These are phyloP conservation scores for Candida ascalaphidarum DNA, from an alignment of 805 yeast genomes.

Conservation along the genomic window DNA sequence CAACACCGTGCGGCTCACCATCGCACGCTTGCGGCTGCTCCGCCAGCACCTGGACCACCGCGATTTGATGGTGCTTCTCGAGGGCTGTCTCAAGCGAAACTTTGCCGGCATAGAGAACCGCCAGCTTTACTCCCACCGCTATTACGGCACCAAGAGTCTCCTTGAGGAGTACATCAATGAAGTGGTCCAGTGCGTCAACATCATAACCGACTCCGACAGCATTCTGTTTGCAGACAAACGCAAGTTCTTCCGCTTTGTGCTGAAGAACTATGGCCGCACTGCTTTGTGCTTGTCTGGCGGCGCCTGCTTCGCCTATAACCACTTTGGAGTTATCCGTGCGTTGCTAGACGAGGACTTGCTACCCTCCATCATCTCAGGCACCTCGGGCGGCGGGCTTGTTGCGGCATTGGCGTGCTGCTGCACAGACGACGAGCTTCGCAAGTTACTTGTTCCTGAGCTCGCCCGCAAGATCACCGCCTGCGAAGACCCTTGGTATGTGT, in stretches of 20 bases:
- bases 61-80: constrained; percentile 47
- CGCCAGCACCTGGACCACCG: constrained; percentile 19
- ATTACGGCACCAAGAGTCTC: constrained; percentile 63
- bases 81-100: constrained; percentile 60
- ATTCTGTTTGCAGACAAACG: constrained; percentile 36
- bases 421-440: constrained; percentile 55
- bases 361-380: constrained; percentile 67
- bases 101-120: constrained; percentile 77
- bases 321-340: constrained; percentile 70
- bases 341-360: constrained; percentile 56
- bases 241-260: constrained; percentile 46
- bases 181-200: constrained; percentile 40
- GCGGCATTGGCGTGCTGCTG: constrained; percentile 68
- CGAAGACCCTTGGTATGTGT: constrained; percentile 49
- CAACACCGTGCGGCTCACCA: constrained; percentile 44
- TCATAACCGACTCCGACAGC: constrained; percentile 27
- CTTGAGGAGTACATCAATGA: constrained; percentile 48
- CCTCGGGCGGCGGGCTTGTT: constrained; percentile 74
- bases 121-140: constrained; percentile 60
- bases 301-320: constrained; percentile 70
- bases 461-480: constrained; percentile 63
- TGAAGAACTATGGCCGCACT: constrained; percentile 60
- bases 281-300: constrained; percentile 75
- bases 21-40: constrained; percentile 29
- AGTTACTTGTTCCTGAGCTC: constrained; percentile 50